Evolutionary conservation across 805 yeast species (phyloP), one percentile per base, ranked within the genome.

Genomic region (Kodamaea jinghongensis): DNA sequence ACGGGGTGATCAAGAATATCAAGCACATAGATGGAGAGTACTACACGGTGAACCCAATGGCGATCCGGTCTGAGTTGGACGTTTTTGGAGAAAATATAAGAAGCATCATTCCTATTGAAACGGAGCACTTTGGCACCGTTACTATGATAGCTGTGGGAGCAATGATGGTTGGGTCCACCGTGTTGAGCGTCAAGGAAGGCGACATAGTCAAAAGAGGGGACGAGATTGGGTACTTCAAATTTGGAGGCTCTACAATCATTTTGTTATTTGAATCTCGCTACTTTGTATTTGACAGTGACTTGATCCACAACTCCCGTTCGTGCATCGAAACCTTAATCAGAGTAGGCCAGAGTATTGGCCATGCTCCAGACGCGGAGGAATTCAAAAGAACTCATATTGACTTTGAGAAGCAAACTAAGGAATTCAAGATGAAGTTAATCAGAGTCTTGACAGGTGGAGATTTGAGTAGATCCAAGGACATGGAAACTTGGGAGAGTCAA

Each of bases 1-100:
- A 74, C 43, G 98, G 97, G 2, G 56, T 56, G 0, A 61, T 93
- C 25, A 84, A 85, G 1, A 70, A 77, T 42, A 81, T 91, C 11
- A 70, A 70, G 34, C 73, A 70, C 48, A 84, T 91, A 23, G 84
- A 81, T 26, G 99, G 98, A 1, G 93, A 89, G 52, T 91, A 91
- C 58, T 91, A 87, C 58, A 91, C 98, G 0, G 99, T 91, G 13
- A 91, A 91, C 54, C 98, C 98, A 1, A 91, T 91, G 98, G 98
- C 98, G 0, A 77, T 93, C 25, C 64, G 98, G 41, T 85, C 95
- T 2, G 77, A 79, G 8, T 63, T 91, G 41, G 98, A 91, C 59
- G 97, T 91, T 1, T 93, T 79, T 63, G 96, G 97, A 6, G 97
- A 90, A 51, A 91, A 91, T 53, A 81, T 86, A 1, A 71, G 98